Base-by-base conservation (phyloP, 2,329 filamentous ascomycete genomes). In the Pseudocercospora vitis region DNA sequence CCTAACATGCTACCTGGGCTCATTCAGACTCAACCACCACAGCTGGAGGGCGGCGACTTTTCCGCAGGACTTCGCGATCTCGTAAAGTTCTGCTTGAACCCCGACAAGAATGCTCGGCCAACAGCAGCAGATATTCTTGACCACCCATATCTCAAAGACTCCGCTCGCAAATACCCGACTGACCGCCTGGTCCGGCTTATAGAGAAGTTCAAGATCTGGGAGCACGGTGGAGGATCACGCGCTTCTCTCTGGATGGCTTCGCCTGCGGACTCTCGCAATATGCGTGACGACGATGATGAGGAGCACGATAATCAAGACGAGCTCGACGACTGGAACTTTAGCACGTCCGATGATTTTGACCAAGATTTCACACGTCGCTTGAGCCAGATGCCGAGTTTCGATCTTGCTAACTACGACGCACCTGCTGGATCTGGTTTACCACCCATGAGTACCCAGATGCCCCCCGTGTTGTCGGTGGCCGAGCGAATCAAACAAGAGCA, bases 161-260 rank as follows among this genome's bases (percentile, higher is more conserved):
- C 86, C 0, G 76, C 78, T 5, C 74, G 80, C 11, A 74, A 74
- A 39, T 85, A 88, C 63, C 88, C 88, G 0, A 83, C 84, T 0
- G 79, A 79, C 0, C 79, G 77, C 3, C 77, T 92, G 2, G 74
- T 82, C 2, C 77, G 83, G 55, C 76, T 92, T 1, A 85, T 92
- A 7, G 81, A 83, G 59, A 84, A 82, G 9, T 92, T 87, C 72
- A 86, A 84, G 65, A 67, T 85, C 16, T 92, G 88, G 88, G 88
- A 91, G 68, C 80, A 84, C 6, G 80, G 83, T 61, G 88, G 88
- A 19, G 88, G 88, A 23, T 83, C 82, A 60, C 81, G 88, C 40
- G 82, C 81, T 58, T 86, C 83, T 4, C 70, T 86, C 0, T 85
- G 84, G 67, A 78, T 82, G 56, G 77, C 79, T 19, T 78, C 78